Conservation (phyloP, 495 filamentous ascomycete species). For the Cetradonia linearis region DNA sequence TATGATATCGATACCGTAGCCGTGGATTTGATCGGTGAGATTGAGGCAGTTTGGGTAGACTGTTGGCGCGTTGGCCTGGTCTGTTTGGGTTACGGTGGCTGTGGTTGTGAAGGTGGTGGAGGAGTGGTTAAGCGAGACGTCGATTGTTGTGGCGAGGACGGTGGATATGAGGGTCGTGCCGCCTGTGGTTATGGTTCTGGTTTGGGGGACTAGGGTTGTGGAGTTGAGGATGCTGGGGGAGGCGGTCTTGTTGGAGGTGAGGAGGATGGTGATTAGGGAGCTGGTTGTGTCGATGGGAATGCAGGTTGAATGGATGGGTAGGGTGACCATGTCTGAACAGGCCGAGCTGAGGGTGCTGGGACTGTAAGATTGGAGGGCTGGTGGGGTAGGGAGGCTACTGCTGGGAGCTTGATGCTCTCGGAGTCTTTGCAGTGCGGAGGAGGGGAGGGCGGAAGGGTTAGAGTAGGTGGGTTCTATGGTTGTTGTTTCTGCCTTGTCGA, state of each 20-base stretch:
- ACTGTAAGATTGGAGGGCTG: slow-evolving; percentile 10
- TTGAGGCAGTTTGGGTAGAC: neutral
- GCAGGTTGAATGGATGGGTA: neutral
- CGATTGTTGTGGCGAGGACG: neutral
- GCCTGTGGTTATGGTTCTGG: neutral
- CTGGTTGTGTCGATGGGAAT: slow-evolving; percentile 3
- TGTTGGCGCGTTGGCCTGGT: neutral
- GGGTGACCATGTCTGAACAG: slow-evolving; percentile 10
- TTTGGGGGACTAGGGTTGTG: neutral
- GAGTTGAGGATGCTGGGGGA: neutral
- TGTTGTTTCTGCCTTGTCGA: neutral
- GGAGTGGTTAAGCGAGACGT: no score
- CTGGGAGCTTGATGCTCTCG: neutral
- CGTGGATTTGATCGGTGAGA: neutral
- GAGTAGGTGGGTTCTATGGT: neutral
- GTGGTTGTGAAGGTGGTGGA: neutral
- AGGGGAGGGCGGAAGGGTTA: neutral
- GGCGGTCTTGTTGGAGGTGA: neutral
- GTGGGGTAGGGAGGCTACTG: slow-evolving; percentile 8
- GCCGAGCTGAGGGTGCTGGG: slow-evolving; percentile 12
- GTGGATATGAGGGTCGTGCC: no score
- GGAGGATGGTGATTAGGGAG: neutral
- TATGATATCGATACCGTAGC: neutral
- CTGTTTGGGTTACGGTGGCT: neutral
- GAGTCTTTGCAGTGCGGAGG: neutral